These are phyloP conservation scores for Halophytophthora polymorphica DNA, from an alignment of 352 stramenopile species.

Conservation along the genomic window DNA sequence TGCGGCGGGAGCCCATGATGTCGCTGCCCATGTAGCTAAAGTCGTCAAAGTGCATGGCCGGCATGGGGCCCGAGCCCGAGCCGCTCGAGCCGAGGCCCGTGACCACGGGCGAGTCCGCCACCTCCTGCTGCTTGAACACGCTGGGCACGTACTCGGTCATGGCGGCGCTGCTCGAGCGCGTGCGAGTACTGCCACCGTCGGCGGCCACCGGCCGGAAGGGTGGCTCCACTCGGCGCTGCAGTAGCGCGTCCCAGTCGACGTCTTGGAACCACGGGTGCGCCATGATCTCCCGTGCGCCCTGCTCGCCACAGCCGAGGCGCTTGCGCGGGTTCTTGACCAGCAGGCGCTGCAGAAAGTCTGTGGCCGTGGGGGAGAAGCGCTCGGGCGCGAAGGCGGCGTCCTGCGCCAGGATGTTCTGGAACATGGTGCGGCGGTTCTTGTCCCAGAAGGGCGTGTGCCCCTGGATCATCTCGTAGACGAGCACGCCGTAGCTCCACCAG, in stretches of 20 bases:
- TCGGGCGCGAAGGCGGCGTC: slow-evolving; percentile 58
- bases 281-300: slow-evolving; percentile 78
- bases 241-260: slow-evolving; percentile 75
- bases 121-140: slow-evolving; percentile 80
- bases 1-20: slow-evolving; percentile 79
- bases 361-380: slow-evolving; percentile 66
- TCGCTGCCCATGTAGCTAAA: slow-evolving; percentile 89
- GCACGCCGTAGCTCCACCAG: slow-evolving; percentile 85
- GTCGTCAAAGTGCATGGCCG: slow-evolving; percentile 85
- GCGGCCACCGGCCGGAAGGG: slow-evolving; percentile 65
- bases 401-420: slow-evolving; percentile 81
- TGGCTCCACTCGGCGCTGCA: slow-evolving; percentile 60
- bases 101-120: slow-evolving; percentile 75
- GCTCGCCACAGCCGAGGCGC: slow-evolving; percentile 58
- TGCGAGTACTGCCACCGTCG: slow-evolving; percentile 24
- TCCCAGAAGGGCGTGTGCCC: slow-evolving; percentile 83
- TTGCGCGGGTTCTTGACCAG: slow-evolving; percentile 71
- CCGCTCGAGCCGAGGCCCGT: slow-evolving; percentile 37
- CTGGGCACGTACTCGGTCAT: slow-evolving; percentile 74
- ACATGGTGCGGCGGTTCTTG: slow-evolving; percentile 84
- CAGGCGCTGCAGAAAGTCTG: slow-evolving; percentile 64
- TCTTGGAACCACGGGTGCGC: slow-evolving; percentile 75
- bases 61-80: slow-evolving; percentile 40
- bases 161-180: slow-evolving; percentile 45
- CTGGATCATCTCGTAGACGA: slow-evolving; percentile 88